Evolutionary conservation across 2,329 filamentous ascomycete species (phyloP).

Genomic region (Aspergillus luchuensis): DNA sequence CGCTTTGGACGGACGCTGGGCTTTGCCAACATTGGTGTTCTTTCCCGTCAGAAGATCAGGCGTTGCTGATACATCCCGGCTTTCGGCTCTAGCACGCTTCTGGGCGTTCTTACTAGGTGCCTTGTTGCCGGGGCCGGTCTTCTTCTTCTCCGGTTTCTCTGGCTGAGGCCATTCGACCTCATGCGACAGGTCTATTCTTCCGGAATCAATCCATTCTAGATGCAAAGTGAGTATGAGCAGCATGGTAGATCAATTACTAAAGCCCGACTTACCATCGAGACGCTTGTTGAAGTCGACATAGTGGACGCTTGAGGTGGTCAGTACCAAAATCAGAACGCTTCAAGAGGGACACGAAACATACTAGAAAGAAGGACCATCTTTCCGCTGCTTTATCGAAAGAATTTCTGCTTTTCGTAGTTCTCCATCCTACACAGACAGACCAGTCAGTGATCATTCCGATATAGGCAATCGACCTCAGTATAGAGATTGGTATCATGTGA

Average conservation of each 20-base stretch:
- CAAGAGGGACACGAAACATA: constrained; percentile 52
- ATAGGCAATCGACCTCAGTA: neutral
- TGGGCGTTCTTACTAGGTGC: constrained; percentile 60
- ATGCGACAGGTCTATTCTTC: constrained; percentile 79
- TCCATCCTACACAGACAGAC: constrained; percentile 60
- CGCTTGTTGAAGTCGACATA: constrained; percentile 98
- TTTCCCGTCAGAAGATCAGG: constrained; percentile 54
- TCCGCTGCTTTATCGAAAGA: constrained; percentile 86
- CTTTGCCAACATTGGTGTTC: constrained; percentile 50
- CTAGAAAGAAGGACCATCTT: constrained; percentile 86
- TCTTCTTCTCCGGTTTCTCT: constrained; percentile 85
- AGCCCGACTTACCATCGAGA: constrained; percentile 54
- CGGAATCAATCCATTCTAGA: constrained; percentile 82
- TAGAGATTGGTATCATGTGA: constrained; percentile 35
- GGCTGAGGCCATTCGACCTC: constrained; percentile 97
- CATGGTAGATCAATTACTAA: too few relatives aligned
- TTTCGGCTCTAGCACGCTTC: constrained; percentile 53
- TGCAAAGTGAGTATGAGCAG: constrained; percentile 44
- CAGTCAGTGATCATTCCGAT: neutral
- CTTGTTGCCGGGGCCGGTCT: constrained; percentile 61
- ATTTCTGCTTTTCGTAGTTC: constrained; percentile 91
- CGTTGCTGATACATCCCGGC: constrained; percentile 59
- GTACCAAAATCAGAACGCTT: neutral
- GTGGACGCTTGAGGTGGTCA: constrained; percentile 64
- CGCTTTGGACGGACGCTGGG: constrained; percentile 55